Base-by-base conservation (phyloP, 169 alveolate species). In the Cryptosporidium viatorum region DNA sequence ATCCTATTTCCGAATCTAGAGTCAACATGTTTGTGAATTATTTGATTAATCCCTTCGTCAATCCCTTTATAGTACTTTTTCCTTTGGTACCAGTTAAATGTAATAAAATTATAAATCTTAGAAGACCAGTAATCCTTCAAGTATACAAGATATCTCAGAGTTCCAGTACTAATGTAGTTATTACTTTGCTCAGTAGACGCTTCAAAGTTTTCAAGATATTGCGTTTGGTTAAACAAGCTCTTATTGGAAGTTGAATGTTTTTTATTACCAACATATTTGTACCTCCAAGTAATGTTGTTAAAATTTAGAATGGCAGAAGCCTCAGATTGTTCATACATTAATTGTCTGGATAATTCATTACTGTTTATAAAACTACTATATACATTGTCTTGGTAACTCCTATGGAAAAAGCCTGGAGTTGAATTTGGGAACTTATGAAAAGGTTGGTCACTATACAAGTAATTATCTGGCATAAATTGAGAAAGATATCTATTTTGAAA, bases 241-340 rank as follows among this genome's bases (percentile, higher is more conserved):
- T 23, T 10, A n/a, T 55, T 55, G 37, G 37, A 7, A 12, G 16
- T 0, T 26, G 29, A 26, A 21, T 26, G 3, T 26, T 37, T 26
- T 26, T 26, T 55, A 55, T 55, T n/a, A 0, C 18, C 37, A 10
- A 21, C 35, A 26, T n/a, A 2, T 12, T 10, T 55, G 67, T 55
- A 55, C 35, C 29, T 73, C 86, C 86, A 73, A 14, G 86, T 55
- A n/a, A 73, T 59, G 29, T 73, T 73, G 14, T 73, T 51, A 37
- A 73, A 73, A 14, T 52, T 35, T 29, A 73, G 41, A 29, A 39
- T 6, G 33, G 86, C 86, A 5, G 33, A 21, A 6, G 86, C 86
- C 14, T 55, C 70, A 37, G 86, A 73, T 16, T 55, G 70, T 31
- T 73, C 71, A 51, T 73, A 73, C 39, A 73, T 7, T 16, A 73